Percentiles rank a stretch among this genome's conserved stretches.
phyloP scores from a whole-genome alignment of 2,329 filamentous ascomycete genomes.

The Xylariales sp. region DNA sequence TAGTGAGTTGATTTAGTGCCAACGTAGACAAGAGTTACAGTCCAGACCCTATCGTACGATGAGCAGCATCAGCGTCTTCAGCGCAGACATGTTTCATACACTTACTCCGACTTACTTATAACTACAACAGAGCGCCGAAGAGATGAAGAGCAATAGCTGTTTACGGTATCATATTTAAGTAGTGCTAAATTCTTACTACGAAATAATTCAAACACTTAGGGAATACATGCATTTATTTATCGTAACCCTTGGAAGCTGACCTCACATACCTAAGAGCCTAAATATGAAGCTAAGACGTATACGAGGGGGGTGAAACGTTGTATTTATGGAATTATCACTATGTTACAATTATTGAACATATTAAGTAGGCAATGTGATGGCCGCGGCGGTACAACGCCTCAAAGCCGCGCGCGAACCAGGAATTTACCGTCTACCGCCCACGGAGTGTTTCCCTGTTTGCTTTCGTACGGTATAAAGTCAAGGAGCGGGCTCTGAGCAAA shows the following conservation, averaged over 20 bases:
- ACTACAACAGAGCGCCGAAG: too few relatives aligned
- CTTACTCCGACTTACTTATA: too few relatives aligned
- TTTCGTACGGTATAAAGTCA: slow-evolving; percentile 41
- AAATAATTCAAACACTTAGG: background rate
- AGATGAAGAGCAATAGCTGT: too few relatives aligned
- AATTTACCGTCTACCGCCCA: slow-evolving; percentile 27
- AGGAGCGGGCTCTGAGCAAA: slow-evolving; percentile 32
- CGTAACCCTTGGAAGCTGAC: background rate
- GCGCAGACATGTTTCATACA: background rate
- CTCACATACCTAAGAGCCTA: too few relatives aligned
- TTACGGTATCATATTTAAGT: background rate
- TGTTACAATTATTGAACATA: too few relatives aligned
- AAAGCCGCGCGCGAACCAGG: slow-evolving; percentile 13
- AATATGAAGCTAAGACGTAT: background rate
- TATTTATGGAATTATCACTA: background rate
- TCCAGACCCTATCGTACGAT: background rate
- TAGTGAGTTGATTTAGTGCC: too few relatives aligned
- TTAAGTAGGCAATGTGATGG: too few relatives aligned
- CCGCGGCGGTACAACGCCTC: background rate
- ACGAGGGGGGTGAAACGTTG: background rate
- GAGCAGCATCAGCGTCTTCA: too few relatives aligned
- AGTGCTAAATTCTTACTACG: background rate
- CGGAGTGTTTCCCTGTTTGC: slow-evolving; percentile 30
- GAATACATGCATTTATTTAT: background rate
- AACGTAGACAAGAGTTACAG: background rate